Evolutionary conservation across 129 eudicot genomes (phyloP).

Genomic region (Logfia minima): DNA sequence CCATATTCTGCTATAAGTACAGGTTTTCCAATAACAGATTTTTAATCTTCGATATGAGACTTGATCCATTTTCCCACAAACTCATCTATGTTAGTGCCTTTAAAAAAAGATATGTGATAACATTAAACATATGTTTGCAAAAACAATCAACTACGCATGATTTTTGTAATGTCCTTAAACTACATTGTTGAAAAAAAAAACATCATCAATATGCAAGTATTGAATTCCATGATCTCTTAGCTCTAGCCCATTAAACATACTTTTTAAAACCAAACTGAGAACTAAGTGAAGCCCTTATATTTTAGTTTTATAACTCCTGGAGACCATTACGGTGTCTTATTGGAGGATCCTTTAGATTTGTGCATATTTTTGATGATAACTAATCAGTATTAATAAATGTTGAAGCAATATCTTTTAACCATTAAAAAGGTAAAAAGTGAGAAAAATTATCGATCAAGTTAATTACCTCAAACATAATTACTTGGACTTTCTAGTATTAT

Average conservation of each 20-base stretch:
- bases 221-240: not conserved
- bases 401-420: too few species aligned
- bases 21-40: slow-evolving; percentile 32
- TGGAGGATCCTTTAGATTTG: too few species aligned
- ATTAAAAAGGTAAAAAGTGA: too few species aligned
- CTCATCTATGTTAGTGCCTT: slow-evolving; percentile 14
- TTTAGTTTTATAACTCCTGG: not conserved
- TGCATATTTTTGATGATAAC: too few species aligned
- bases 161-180: not conserved
- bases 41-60: slow-evolving; percentile 37
- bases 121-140: not conserved
- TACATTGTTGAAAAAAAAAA: not conserved
- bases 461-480: not conserved
- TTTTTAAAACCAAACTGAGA: not conserved
- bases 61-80: slow-evolving; percentile 37
- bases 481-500: too few species aligned
- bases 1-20: slow-evolving; percentile 37
- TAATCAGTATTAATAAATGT: too few species aligned
- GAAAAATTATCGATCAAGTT: too few species aligned
- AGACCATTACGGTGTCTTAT: too few species aligned
- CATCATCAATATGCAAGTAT: too few species aligned
- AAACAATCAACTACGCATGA: not conserved
- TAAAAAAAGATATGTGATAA: not conserved
- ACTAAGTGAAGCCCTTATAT: not conserved
- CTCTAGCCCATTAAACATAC: slow-evolving; percentile 10